Conservation (phyloP, 1,139 yeast genomes). For the Hansenula anomala region DNA sequence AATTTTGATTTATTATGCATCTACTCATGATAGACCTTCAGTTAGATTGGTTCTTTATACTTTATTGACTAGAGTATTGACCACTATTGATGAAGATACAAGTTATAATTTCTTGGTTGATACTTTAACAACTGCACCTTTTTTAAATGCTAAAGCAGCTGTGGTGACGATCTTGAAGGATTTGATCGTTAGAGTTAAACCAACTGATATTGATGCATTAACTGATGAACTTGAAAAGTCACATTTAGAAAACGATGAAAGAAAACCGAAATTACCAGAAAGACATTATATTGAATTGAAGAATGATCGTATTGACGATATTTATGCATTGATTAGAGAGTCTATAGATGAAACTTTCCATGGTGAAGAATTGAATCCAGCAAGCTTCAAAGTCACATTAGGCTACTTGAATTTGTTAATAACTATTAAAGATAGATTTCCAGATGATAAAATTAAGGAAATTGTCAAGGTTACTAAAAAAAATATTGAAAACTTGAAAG, state of each 20-base stretch:
- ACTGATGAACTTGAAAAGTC: constrained; percentile 8
- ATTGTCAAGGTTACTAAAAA: constrained; percentile 7
- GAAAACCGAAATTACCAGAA: constrained; percentile 25
- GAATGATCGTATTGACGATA: constrained; percentile 32
- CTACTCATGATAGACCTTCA: constrained; percentile 25
- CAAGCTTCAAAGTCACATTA: constrained; percentile 38
- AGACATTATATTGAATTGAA: constrained; percentile 36
- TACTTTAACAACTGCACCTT: constrained; percentile 67
- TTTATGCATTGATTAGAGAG: constrained; percentile 35
- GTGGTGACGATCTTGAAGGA: constrained; percentile 66
- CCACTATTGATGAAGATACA: constrained; percentile 49
- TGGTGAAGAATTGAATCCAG: constrained; percentile 11
- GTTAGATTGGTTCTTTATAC: constrained; percentile 33
- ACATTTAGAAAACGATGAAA: not conserved
- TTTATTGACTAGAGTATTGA: constrained; percentile 49
- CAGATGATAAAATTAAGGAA: constrained; percentile 21
- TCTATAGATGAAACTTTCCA: constrained; percentile 31
- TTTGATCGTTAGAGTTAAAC: constrained; percentile 35
- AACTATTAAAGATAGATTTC: constrained; percentile 32
- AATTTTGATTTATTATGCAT: constrained; percentile 33
- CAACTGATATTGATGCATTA: constrained; percentile 7
- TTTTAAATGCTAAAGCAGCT: constrained; percentile 50
- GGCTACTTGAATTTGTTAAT: constrained; percentile 53
- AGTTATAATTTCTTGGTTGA: constrained; percentile 62
- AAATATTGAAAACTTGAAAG: constrained; percentile 3